Evolutionary conservation across 169 alveolate species (phyloP), one percentile per base, ranked within the genome.

Genomic region (Fabrea salina): DNA sequence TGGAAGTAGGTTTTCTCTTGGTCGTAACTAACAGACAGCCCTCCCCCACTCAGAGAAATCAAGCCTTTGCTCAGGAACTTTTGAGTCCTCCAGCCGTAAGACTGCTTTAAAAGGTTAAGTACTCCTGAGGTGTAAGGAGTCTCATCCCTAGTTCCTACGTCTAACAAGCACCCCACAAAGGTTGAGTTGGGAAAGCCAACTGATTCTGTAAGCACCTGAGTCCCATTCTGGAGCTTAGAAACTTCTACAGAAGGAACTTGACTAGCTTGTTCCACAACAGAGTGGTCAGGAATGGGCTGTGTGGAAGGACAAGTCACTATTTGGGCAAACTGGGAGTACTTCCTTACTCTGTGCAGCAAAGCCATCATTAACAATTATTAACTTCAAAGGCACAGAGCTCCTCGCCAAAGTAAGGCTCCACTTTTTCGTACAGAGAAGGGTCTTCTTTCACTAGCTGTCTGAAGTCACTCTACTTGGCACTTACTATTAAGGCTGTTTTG

Each of bases 141-240:
- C 54, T 78, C 84, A 43, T 78, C 75, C 5, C 84, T 32, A 5
- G 79, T 64, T 11, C 84, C 84, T 27, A 43, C 59, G 33, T 59
- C 25, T 27, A 64, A 33, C 19, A 56, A 30, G n/a, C 59, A 37
- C n/a, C 76, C 84, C 35, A 78, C 32, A 35, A 47, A n/a, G 30
- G 44, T 43, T 47, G 47, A 37, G 30, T 41, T 33, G 7, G 84
- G 84, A 22, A 78, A 56, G 19, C 51, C 71, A 19, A 40, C 25
- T 22, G 35, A 33, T 27, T 78, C 84, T 5, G 84, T 78, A 35
- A 78, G 37, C 7, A 78, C 43, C 22, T 40, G 49, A 16, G 64
- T 70, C n/a, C 84, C 84, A 50, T 41, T 44, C 40, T 32, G 35
- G 30, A 68, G 49, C 16, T 19, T 68, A 39, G 79, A 44, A 16